Evolutionary conservation across 208 protist species (phyloP), one percentile per base, ranked within the genome.

Genomic region (Balamuthia mandrillaris): DNA sequence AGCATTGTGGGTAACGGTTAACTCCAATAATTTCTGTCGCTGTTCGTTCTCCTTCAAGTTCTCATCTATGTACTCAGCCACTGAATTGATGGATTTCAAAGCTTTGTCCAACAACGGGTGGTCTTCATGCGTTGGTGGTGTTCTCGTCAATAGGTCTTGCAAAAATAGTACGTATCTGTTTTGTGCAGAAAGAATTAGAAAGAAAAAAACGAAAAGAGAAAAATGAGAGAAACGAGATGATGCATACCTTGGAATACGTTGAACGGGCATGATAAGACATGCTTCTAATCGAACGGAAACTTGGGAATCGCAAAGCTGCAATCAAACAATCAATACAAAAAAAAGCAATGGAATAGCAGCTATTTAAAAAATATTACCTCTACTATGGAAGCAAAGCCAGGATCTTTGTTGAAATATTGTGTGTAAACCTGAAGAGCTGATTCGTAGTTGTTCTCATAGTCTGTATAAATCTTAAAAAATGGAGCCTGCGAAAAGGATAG

Each of bases 231-330:
- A 10, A 61, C 70, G 47, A 79, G 70, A 14, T 61, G 70, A 14
- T 61, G 39, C 52, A 44, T 85, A 85, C 39, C 79, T 39, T 5
- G 79, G 79, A 33, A 85, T 85, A 12, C 79, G 54, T 33, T 82
- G 68, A 56, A 87, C 84, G 31, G 79, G 79, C 61, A 84, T 87
- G 60, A 84, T 86, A 27, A 85, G 45, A 44, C 60, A 85, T 21
- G 79, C 54, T 44, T 83, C 75, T n/a, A 83, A 49, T 41, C 75
- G 31, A 2, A 83, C 37, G 24, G 61, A 49, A 12, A 83, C 75
- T 3, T 6, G 10, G 58, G 16, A 12, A 65, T 12, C 58, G 58
- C 14, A 65, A 51, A 52, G 42, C 21, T 16, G 52, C 52, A 60
- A 21, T 41, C 14, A 65, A 31, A 33, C 56, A 5, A 63, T 6